These are phyloP conservation scores for Colletotrichum karsti DNA, from an alignment of 2,329 filamentous ascomycete species.

Conservation along the genomic window DNA sequence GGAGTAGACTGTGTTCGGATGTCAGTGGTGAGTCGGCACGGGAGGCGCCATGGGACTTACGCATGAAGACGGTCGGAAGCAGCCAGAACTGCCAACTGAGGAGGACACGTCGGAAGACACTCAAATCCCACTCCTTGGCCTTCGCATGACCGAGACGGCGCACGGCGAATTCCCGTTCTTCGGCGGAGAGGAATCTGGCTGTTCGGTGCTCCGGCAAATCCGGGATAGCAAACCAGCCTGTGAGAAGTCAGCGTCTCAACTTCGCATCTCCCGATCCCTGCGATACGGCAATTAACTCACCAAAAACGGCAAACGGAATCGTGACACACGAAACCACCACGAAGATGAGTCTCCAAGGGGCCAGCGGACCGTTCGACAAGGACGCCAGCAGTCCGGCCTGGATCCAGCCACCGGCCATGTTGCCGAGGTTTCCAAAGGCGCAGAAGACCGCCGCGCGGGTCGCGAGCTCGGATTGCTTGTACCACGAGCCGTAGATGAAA, in stretches of 20 bases:
- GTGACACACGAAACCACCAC: slow-evolving; percentile 52
- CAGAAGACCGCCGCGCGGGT: slow-evolving; percentile 50
- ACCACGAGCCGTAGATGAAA: slow-evolving; percentile 54
- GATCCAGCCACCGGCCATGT: slow-evolving; percentile 54
- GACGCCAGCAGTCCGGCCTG: slow-evolving; percentile 48
- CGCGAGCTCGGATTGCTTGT: slow-evolving; percentile 50
- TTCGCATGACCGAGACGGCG: slow-evolving; percentile 40
- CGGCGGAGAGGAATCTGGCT: slow-evolving; percentile 47
- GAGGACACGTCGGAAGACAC: slow-evolving; percentile 16
- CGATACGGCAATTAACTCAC: too few relatives aligned
- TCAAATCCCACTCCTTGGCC: slow-evolving; percentile 27
- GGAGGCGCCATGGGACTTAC: slow-evolving; percentile 32
- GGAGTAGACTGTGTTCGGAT: slow-evolving; percentile 42
- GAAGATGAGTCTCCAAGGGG: slow-evolving; percentile 53
- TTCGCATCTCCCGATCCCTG: too few relatives aligned
- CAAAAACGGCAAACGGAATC: slow-evolving; percentile 49
- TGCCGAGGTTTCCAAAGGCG: slow-evolving; percentile 50
- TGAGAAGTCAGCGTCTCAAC: not conserved
- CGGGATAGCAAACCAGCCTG: slow-evolving; percentile 54
- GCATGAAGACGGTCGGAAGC: slow-evolving; percentile 53
- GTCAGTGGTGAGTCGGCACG: not conserved
- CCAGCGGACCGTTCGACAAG: slow-evolving; percentile 43
- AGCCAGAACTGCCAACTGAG: slow-evolving; percentile 56
- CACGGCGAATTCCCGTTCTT: slow-evolving; percentile 46
- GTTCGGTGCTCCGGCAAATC: slow-evolving; percentile 49